Evolutionary conservation across 768 basidiomycete species (phyloP).

Genomic region (Auricularia heimuer): DNA sequence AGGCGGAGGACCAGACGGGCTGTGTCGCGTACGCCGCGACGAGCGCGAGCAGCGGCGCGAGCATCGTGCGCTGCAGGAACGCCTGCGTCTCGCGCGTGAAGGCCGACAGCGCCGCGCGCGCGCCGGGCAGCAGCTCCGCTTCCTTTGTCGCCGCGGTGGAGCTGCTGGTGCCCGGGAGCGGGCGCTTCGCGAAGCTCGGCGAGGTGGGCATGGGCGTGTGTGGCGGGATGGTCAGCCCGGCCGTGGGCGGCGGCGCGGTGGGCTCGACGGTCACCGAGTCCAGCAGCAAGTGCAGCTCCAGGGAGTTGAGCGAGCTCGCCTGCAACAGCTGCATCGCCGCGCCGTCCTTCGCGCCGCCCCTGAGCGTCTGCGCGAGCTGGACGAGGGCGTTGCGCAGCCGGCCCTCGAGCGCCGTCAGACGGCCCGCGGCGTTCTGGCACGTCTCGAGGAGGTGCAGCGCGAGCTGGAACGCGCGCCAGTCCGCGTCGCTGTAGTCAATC

Average conservation of each 20-base stretch:
- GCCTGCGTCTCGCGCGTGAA: conserved; percentile 70
- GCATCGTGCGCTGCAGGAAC: conserved; percentile 71
- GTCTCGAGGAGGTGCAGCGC: conserved; percentile 78
- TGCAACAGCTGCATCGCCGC: conserved; percentile 56
- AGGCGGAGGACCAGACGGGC: conserved; percentile 51
- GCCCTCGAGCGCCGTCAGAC: conserved; percentile 56
- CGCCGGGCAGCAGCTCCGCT: conserved; percentile 36
- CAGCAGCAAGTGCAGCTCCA: conserved; percentile 57
- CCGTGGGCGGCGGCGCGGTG: conserved; percentile 12
- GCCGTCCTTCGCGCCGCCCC: conserved; percentile 49
- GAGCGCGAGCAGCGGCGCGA: conserved; percentile 70
- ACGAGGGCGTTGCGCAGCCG: conserved; percentile 51
- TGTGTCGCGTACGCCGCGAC: conserved; percentile 61
- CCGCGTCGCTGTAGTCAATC: conserved; percentile 73
- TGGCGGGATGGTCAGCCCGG: background rate
- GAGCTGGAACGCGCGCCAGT: conserved; percentile 81
- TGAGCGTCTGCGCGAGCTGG: conserved; percentile 51
- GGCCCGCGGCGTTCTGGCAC: conserved; percentile 61
- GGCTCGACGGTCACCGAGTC: conserved; percentile 39
- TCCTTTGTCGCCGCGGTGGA: background rate
- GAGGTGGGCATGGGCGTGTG: background rate
- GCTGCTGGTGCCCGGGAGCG: background rate
- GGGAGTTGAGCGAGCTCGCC: conserved; percentile 78
- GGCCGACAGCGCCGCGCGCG: conserved; percentile 44
- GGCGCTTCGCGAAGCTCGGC: background rate